These are phyloP conservation scores for Pyrenophora seminiperda DNA, from an alignment of 2,329 filamentous ascomycete species.

Conservation along the genomic window DNA sequence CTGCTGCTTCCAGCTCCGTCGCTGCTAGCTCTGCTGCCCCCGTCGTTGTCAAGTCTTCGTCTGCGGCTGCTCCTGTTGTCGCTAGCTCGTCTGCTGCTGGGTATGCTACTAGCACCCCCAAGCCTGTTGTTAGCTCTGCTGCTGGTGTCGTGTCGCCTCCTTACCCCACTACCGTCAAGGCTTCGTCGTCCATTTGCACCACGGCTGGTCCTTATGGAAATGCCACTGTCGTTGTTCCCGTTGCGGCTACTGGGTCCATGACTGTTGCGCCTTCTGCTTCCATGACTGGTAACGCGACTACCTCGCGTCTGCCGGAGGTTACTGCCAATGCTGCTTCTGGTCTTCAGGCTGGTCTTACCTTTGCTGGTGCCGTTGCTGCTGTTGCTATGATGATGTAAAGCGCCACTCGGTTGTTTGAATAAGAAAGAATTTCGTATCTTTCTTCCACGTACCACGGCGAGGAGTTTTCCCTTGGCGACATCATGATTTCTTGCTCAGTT, in stretches of 20 bases:
- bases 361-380: slow-evolving; percentile 50
- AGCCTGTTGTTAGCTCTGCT: slow-evolving; percentile 5
- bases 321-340: slow-evolving; percentile 42
- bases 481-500: too few relatives aligned
- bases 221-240: slow-evolving; percentile 33
- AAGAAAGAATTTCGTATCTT: too few relatives aligned
- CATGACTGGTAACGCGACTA: slow-evolving; percentile 34
- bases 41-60: slow-evolving; percentile 31
- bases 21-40: too few relatives aligned
- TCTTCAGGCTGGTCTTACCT: slow-evolving; percentile 44
- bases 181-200: slow-evolving; percentile 30
- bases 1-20: slow-evolving; percentile 1
- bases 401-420: too few relatives aligned
- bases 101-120: slow-evolving; percentile 20
- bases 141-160: slow-evolving; percentile 13
- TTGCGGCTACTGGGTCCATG: slow-evolving; percentile 42
- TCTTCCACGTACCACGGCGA: too few relatives aligned
- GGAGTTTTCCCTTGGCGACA: too few relatives aligned
- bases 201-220: slow-evolving; percentile 18
- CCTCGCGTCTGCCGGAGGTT: slow-evolving; percentile 29
- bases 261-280: slow-evolving; percentile 42
- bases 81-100: slow-evolving; percentile 4
- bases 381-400: slow-evolving; percentile 50
- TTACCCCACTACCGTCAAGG: slow-evolving; percentile 19
- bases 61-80: slow-evolving; percentile 12